A percentile compares a stretch with the other conserved stretches of the same genome.
These are phyloP conservation scores for Saccharomyces paradoxus DNA, from an alignment of 805 yeast genomes.

Conservation along the genomic window DNA sequence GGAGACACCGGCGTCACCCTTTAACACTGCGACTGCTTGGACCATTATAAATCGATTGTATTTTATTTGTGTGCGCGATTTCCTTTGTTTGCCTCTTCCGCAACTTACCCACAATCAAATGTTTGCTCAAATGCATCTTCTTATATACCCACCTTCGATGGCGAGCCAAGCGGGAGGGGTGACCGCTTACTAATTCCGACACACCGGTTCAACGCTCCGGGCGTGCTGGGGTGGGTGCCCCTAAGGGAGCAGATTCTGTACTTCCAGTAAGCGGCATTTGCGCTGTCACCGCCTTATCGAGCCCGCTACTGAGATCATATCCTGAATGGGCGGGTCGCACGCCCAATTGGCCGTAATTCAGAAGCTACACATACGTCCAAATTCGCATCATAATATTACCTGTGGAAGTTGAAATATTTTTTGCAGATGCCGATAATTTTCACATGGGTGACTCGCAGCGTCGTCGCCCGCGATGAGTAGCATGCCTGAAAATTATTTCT, in stretches of 20 bases:
- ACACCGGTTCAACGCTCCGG: background rate
- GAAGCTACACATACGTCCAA: background rate
- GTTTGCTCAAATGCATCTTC: background rate
- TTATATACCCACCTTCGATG: background rate
- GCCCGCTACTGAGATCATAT: background rate
- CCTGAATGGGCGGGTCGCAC: background rate
- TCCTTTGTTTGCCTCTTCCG: background rate
- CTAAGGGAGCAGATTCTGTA: background rate
- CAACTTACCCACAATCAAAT: background rate
- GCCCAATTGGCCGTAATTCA: background rate
- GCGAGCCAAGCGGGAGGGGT: background rate
- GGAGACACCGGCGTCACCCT: constrained; percentile 86
- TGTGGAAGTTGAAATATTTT: background rate
- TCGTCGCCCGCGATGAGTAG: background rate
- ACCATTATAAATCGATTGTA: constrained; percentile 21
- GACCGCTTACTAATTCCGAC: background rate
- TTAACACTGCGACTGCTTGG: constrained; percentile 79
- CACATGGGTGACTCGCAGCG: background rate
- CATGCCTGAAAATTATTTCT: background rate
- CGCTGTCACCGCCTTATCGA: background rate
- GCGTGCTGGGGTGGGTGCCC: background rate
- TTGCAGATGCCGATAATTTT: background rate
- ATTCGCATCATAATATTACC: background rate
- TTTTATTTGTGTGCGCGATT: background rate
- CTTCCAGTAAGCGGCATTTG: background rate